Conservation (phyloP, 352 stramenopile genomes). For the Phytopythium cucurbitacearum region DNA sequence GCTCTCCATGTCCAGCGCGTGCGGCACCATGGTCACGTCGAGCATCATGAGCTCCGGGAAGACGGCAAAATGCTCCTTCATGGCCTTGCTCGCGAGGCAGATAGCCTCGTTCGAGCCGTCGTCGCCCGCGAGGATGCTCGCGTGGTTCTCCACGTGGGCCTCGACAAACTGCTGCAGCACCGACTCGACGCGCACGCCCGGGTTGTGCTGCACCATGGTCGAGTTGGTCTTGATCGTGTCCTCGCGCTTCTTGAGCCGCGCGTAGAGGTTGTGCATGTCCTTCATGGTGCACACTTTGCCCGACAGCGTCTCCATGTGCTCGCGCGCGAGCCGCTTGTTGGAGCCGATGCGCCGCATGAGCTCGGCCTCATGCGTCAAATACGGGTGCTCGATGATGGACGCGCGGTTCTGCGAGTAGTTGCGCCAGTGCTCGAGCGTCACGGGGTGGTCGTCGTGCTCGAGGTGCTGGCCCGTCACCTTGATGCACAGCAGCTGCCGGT, state of each 20-base stretch:
- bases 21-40: conserved; percentile 35
- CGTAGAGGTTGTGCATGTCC: conserved; percentile 76
- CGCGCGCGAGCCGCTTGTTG: conserved; percentile 54
- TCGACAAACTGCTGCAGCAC: conserved; percentile 70
- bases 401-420: conserved; percentile 80
- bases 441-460: conserved; percentile 59
- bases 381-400: conserved; percentile 63
- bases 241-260: conserved; percentile 57
- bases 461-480: conserved; percentile 58
- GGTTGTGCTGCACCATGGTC: conserved; percentile 16
- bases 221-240: conserved; percentile 43
- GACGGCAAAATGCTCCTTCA: conserved; percentile 69
- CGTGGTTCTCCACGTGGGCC: conserved; percentile 66
- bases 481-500: conserved; percentile 56
- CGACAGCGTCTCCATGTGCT: conserved; percentile 62
- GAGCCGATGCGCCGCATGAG: conserved; percentile 65
- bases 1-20: not conserved
- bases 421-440: conserved; percentile 63
- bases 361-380: conserved; percentile 66
- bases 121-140: conserved; percentile 63
- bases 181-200: conserved; percentile 34
- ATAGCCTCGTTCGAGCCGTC: conserved; percentile 73
- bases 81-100: conserved; percentile 62
- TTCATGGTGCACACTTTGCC: conserved; percentile 78
- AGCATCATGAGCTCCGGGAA: conserved; percentile 58